Base-by-base conservation (phyloP, 2,329 filamentous ascomycete genomes). In the Teratosphaeria destructans region DNA sequence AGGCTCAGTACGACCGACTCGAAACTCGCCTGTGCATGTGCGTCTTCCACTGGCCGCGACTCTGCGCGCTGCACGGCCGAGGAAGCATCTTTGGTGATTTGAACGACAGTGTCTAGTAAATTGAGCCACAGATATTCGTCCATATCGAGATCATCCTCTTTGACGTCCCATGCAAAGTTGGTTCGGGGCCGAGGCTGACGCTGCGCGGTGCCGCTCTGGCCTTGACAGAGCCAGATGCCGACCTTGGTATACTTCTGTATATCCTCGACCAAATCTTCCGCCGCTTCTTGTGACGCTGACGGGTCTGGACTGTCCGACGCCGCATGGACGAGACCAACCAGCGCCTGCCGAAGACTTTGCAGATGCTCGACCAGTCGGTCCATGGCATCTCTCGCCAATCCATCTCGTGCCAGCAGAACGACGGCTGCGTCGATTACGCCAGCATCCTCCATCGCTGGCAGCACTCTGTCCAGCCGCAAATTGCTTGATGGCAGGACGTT, bases 211-310 rank as follows among this genome's bases (percentile, higher is more conserved):
- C 87, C 89, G 55, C 84, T 90, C 71, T 96, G 90, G 1, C 87
- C 85, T 73, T 95, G 90, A 67, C 94, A 97, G 12, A 99, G 79
- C 94, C 94, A 99, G 56, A 95, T 93, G 14, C 95, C 94, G 1
- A 99, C 90, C 64, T 91, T 87, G 1, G 87, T 85, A 74, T 96
- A 97, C 71, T 95, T 96, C 62, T 95, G 86, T 19, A 99, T 77
- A 0, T 87, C 85, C 60, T 85, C 82, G 3, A 96, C 79, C 1
- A 96, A 79, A 59, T 92, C 87, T 59, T 87, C 83, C 0, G 87
- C 84, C 0, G 88, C 83, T 63, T 87, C 83, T 61, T 85, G 82
- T 2, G 86, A 80, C 55, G 80, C 81, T 1, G 77, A 74, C 1
- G 80, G 76, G 59, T 87, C 81, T 1, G 79, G 79, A 32, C 81